Percentiles rank a stretch among this genome's conserved stretches.
These are phyloP conservation scores for Colletotrichum liaoningense DNA, from an alignment of 2,329 filamentous ascomycete species.

Conservation along the genomic window DNA sequence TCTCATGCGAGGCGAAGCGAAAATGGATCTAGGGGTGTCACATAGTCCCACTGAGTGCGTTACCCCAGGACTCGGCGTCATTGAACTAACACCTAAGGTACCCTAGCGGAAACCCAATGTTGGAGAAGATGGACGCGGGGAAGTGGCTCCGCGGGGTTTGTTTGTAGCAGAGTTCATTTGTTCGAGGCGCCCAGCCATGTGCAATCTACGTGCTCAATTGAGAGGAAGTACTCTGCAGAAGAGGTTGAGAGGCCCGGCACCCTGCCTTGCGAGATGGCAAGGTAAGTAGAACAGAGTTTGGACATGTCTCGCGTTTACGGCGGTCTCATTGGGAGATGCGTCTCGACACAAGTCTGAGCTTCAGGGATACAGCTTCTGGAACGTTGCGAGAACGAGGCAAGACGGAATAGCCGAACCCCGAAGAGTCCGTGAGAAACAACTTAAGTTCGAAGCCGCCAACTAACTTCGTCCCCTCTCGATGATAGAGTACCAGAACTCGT, in stretches of 20 bases:
- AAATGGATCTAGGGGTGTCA: neutral
- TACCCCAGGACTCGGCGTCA: neutral
- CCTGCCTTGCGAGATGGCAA: conserved; percentile 7
- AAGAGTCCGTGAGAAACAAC: neutral
- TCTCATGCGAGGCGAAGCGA: neutral
- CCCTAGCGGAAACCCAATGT: conserved; percentile 9
- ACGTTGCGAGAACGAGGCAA: neutral
- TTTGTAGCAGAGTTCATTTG: neutral
- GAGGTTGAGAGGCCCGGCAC: conserved; percentile 2
- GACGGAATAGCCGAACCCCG: neutral
- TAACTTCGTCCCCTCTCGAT: neutral
- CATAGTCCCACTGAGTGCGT: neutral
- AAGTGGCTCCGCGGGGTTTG: neutral
- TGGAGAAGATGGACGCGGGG: conserved; percentile 16
- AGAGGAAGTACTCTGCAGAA: neutral
- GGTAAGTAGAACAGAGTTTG: neutral
- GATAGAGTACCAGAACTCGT: neutral
- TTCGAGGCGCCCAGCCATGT: neutral
- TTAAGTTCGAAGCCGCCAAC: neutral
- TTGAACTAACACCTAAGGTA: neutral
- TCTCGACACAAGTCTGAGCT: neutral
- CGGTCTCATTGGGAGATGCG: conserved; percentile 2
- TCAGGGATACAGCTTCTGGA: conserved; percentile 4
- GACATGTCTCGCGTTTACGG: conserved; percentile 4
- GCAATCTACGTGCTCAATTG: neutral